phyloP scores from a whole-genome alignment of 2,329 filamentous ascomycete species.

The Colletotrichum endophyticum region DNA sequence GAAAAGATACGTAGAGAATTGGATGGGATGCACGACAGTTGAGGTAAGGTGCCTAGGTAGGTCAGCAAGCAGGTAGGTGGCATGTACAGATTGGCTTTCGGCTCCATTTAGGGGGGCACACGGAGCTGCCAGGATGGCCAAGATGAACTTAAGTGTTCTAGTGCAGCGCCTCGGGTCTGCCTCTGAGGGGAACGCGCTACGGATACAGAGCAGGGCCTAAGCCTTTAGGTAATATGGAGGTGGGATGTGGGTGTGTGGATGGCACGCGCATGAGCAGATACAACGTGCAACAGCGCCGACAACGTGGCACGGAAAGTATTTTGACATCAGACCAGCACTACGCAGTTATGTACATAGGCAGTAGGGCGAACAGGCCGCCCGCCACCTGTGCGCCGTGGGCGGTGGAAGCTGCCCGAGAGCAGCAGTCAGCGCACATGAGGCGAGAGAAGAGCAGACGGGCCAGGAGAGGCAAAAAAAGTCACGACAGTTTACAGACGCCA shows the following conservation, averaged over 20 bases:
- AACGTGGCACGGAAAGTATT: background rate
- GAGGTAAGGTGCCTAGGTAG: background rate
- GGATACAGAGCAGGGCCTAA: background rate
- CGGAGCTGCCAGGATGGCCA: background rate
- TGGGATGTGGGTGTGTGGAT: background rate
- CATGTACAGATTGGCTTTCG: background rate
- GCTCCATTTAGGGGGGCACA: background rate
- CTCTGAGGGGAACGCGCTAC: background rate
- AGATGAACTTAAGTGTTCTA: background rate
- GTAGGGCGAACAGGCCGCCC: background rate
- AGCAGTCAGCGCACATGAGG: background rate
- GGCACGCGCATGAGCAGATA: background rate
- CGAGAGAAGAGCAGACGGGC: background rate
- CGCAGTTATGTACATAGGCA: background rate
- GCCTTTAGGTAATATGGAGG: background rate
- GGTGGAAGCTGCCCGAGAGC: background rate
- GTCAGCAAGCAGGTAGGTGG: background rate
- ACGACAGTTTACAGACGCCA: background rate
- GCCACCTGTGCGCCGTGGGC: background rate
- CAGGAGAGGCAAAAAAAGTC: background rate
- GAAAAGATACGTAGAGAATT: slow-evolving; percentile 11
- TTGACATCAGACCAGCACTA: background rate
- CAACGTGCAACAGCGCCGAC: background rate
- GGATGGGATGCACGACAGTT: background rate
- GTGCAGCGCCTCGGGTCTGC: too few species aligned